These are phyloP conservation scores for Sporothrix variecibatus DNA, from an alignment of 2,329 filamentous ascomycete genomes.

Conservation along the genomic window DNA sequence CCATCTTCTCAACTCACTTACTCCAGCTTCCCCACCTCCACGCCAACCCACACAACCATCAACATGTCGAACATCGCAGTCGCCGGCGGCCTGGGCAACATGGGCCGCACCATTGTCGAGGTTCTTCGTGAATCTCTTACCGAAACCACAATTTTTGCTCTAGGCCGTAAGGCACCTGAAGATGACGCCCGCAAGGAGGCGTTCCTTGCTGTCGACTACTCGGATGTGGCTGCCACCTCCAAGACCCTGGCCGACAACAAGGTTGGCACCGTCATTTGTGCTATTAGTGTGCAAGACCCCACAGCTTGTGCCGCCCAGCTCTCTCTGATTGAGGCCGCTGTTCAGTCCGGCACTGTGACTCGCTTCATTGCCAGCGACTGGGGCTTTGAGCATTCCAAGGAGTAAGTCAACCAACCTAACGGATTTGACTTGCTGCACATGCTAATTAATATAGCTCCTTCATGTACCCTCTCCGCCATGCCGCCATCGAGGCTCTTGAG, in stretches of 20 bases:
- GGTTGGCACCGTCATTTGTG: constrained; percentile 49
- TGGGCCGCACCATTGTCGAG: constrained; percentile 43
- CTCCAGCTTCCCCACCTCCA: background rate
- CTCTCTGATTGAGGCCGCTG: constrained; percentile 49
- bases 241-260: constrained; percentile 40
- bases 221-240: constrained; percentile 31
- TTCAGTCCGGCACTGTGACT: constrained; percentile 41
- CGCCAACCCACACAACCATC: background rate
- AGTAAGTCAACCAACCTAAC: constrained; percentile 28
- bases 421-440: background rate
- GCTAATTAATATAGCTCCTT: background rate
- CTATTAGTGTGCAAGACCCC: constrained; percentile 39
- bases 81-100: constrained; percentile 26
- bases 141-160: constrained; percentile 44
- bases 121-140: constrained; percentile 38
- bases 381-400: constrained; percentile 39
- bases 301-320: constrained; percentile 40
- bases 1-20: background rate
- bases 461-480: background rate
- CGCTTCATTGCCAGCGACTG: constrained; percentile 49
- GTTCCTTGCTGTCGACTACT: constrained; percentile 37
- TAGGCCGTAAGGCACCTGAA: constrained; percentile 41
- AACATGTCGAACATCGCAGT: constrained; percentile 27
- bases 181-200: constrained; percentile 32
- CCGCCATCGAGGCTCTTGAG: constrained; percentile 31